Base-by-base conservation (phyloP, 2,329 filamentous ascomycete species). In the Cladosporium cucumerinum region DNA sequence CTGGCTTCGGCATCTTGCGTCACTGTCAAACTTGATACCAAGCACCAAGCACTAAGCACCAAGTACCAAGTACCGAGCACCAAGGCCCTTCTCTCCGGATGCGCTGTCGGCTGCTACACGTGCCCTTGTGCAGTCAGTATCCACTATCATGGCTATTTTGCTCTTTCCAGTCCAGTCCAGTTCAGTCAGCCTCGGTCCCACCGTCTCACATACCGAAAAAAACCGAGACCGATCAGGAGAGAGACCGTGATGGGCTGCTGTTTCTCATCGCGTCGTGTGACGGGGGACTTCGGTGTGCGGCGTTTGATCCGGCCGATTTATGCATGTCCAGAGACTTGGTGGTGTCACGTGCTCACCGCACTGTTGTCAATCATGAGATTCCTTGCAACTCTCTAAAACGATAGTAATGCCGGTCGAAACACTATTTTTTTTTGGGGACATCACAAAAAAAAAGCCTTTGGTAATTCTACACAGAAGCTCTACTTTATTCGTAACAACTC, bases 401-500 rank as follows among this genome's bases (percentile, higher is more conserved):
- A n/a, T n/a, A n/a, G 28, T 30, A 30, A 30, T 5, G 8, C 6
- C 28, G 28, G 8, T 30, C 28, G 28, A 30, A 30, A 30, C 28
- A 30, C 28, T 30, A 30, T 30, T n/a, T n/a, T n/a, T 54, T 30
- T 52, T 30, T 18, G 26, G 49, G 51, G 51, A 28, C 51, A 54
- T 54, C 51, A 57, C n/a, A 57, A 57, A 46, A 58, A 46, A 58
- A 61, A 61, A 61, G 46, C 46, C 58, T 54, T 26, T 54, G 48
- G 48, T 62, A 62, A 62, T 62, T 62, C 48, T 62, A 62, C 60
- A 62, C 60, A 62, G 34, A 54, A 54, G 48, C 49, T 62, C 60
- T 62, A 62, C 60, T 62, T 51, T 62, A 62, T 62, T 61, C 60
- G 60, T 62, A 39, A 62, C 49, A 46, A 36, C 60, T 18, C 32